phyloP scores from a whole-genome alignment of 1,139 yeast genomes.

The Geotrichum bryndzae region DNA sequence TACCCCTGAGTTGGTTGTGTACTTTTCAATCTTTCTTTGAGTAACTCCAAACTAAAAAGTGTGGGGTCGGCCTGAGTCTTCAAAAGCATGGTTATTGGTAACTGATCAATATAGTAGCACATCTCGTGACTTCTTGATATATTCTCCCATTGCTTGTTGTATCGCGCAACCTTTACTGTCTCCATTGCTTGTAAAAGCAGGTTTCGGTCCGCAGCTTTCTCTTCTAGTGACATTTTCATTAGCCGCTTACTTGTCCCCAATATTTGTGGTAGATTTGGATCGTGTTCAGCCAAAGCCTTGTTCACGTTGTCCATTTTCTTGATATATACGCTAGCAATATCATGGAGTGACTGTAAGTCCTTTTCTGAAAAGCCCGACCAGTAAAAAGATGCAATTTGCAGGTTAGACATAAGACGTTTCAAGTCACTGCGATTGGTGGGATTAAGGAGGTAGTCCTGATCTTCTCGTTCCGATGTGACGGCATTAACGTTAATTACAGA shows the following conservation, averaged over 20 bases:
- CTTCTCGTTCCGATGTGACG: conserved; percentile 62
- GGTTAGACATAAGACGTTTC: conserved; percentile 51
- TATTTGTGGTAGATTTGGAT: neutral
- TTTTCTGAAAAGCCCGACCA: conserved; percentile 68
- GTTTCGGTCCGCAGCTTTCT: conserved; percentile 47
- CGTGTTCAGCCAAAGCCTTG: conserved; percentile 37
- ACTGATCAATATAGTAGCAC: conserved; percentile 8
- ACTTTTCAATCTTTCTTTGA: neutral
- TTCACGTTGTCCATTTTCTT: conserved; percentile 34
- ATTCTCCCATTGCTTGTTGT: conserved; percentile 11
- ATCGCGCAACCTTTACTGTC: neutral
- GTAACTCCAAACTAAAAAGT: neutral
- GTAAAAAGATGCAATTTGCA: conserved; percentile 62
- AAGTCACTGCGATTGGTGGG: conserved; percentile 50
- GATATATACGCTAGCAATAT: conserved; percentile 39
- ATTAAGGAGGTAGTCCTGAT: conserved; percentile 65
- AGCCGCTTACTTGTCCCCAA: conserved; percentile 13
- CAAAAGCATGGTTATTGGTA: conserved; percentile 2
- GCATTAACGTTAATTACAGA: conserved; percentile 69
- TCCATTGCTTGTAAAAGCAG: conserved; percentile 44
- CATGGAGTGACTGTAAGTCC: conserved; percentile 42
- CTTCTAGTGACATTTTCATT: conserved; percentile 38
- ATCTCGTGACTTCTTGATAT: conserved; percentile 13
- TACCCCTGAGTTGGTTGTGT: neutral
- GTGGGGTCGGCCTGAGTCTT: neutral